Evolutionary conservation across 106 monocot species (phyloP).

Genomic region (Narthecium ossifragum): DNA sequence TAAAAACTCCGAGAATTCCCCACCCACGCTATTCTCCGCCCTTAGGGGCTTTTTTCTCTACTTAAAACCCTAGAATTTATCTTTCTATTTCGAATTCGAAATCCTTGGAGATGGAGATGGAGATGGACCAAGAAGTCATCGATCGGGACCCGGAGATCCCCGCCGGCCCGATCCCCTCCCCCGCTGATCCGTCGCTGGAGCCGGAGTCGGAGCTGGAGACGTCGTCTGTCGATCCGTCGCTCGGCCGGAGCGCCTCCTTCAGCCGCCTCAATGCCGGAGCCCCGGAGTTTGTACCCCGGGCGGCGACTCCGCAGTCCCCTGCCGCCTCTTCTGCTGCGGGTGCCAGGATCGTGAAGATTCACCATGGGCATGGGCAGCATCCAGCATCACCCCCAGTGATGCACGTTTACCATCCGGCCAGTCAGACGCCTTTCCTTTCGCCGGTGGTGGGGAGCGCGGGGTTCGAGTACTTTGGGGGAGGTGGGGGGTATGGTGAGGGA

Average conservation of each 20-base stretch:
- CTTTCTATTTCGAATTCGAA: neutral
- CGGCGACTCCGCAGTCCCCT: constrained; percentile 6
- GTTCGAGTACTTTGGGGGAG: constrained; percentile 32
- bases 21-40: constrained; percentile 28
- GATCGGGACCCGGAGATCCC: constrained; percentile 16
- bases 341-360: no score
- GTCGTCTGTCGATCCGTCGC: no score
- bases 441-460: constrained; percentile 2
- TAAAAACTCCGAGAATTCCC: constrained; percentile 12
- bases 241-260: constrained; percentile 29
- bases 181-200: neutral
- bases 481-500: constrained; percentile 5
- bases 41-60: constrained; percentile 10
- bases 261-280: constrained; percentile 76
- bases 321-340: constrained; percentile 15
- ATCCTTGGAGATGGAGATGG: no score
- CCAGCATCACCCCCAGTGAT: constrained; percentile 25
- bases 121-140: constrained; percentile 14
- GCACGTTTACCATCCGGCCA: constrained; percentile 19
- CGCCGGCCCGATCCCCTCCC: neutral
- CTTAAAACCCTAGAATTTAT: constrained; percentile 10
- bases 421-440: constrained; percentile 5
- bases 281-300: constrained; percentile 64
- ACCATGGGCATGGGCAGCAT: constrained; percentile 31
- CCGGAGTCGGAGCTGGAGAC: constrained; percentile 17